Conservation (phyloP, 306 rosid genomes). For the Acacia confusa region DNA sequence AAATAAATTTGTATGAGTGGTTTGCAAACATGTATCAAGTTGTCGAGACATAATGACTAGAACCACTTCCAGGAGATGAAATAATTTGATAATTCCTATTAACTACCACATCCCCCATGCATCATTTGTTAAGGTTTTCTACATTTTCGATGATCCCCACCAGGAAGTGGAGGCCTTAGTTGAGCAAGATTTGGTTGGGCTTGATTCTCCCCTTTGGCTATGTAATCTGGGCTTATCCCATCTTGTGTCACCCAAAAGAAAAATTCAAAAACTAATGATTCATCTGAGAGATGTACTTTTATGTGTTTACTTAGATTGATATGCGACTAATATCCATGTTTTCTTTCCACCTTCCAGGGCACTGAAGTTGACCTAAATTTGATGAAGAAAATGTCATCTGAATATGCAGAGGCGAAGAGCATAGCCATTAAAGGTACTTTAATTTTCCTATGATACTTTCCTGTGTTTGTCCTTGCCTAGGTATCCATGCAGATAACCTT, state of each 20-base stretch:
- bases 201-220: neutral
- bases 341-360: conserved; percentile 46
- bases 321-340: conserved; percentile 13
- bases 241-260: neutral
- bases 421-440: conserved; percentile 60
- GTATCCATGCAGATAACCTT: neutral
- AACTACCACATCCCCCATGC: neutral
- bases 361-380: conserved; percentile 50
- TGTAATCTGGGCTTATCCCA: neutral
- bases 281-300: neutral
- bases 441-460: neutral
- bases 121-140: neutral
- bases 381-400: conserved; percentile 66
- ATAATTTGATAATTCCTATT: neutral
- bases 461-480: neutral
- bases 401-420: conserved; percentile 69
- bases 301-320: neutral
- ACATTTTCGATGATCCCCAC: neutral
- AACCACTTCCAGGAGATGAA: neutral
- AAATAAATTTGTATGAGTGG: neutral
- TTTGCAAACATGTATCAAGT: neutral
- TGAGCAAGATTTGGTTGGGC: neutral
- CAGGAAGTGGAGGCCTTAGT: neutral
- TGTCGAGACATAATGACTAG: conserved; percentile 3
- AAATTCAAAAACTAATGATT: neutral